Base-by-base conservation (phyloP, 2,329 filamentous ascomycete genomes). In the Teratosphaeria destructans region DNA sequence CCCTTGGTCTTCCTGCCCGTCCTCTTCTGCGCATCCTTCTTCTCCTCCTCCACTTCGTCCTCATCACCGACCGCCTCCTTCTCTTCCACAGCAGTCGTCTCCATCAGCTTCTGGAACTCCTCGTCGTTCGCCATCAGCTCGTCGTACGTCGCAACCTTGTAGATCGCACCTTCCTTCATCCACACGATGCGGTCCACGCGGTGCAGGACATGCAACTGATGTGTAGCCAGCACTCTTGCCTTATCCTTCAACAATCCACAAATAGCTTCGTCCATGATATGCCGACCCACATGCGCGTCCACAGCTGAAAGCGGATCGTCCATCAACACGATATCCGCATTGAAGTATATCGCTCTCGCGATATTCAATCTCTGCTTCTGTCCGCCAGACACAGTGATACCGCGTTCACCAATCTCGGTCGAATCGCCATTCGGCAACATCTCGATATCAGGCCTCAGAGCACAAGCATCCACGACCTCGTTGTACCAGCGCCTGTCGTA, bases 321-420 rank as follows among this genome's bases (percentile, higher is more conserved):
- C 80, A 86, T 82, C 12, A 86, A 75, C 2, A 86, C 74, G 55
- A 86, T 79, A 62, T 85, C 82, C 0, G 83, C 80, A 63, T 85
- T 75, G 69, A 85, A 86, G 67, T 86, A 86, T 58, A 86, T 85
- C 1, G 84, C 84, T 58, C 94, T 83, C 19, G 94, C 94, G 69
- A 97, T 96, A 71, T 96, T 97, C 65, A 96, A 79, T 11, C 94
- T 85, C 73, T 96, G 93, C 74, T 96, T 96, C 74, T 97, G 93
- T 1, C 93, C 93, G 59, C 94, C 93, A 19, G 91, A 96, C 1
- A 97, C 88, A 0, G 91, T 97, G 69, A 97, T 96, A 57, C 94
- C 93, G 62, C 91, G 86, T 73, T 97, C 94, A 29, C 93, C 94
- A 69, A 97, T 96, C 72, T 97, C 93, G 0, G 93, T 99, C 66